Evolutionary conservation across 305 asterid genomes (phyloP).

Genomic region (Euphrasia arctica): DNA sequence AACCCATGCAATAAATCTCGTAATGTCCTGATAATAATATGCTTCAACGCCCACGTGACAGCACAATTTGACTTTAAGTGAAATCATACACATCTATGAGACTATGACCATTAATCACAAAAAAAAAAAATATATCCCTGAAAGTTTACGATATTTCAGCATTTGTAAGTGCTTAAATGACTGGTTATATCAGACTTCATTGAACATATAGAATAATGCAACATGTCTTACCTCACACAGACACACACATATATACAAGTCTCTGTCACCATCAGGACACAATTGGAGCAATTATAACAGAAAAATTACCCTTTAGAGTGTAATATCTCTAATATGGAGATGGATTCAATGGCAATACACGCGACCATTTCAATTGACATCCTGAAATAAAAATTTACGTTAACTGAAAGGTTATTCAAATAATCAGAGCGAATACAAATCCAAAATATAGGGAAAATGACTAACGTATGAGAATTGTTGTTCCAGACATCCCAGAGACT

Average conservation of each 20-base stretch:
- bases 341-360: slow-evolving; percentile 66
- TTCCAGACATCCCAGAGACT: slow-evolving; percentile 87
- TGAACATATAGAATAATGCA: neutral
- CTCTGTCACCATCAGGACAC: slow-evolving; percentile 40
- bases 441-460: neutral
- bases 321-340: slow-evolving; percentile 62
- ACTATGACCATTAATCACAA: neutral
- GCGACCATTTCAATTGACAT: slow-evolving; percentile 81
- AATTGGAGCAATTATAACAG: slow-evolving; percentile 1
- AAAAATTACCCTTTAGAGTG: slow-evolving; percentile 56
- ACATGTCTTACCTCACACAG: neutral
- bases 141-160: neutral
- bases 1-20: neutral
- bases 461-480: slow-evolving; percentile 61
- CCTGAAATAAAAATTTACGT: slow-evolving; percentile 38
- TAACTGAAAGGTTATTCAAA: slow-evolving; percentile 13
- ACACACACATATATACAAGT: neutral
- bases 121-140: neutral
- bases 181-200: neutral
- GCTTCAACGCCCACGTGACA: neutral
- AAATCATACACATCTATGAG: neutral
- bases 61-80: neutral
- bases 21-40: neutral
- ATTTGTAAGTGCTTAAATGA: neutral
- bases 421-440: neutral